phyloP scores from a whole-genome alignment of 306 rosid species.

The Betula pendula region DNA sequence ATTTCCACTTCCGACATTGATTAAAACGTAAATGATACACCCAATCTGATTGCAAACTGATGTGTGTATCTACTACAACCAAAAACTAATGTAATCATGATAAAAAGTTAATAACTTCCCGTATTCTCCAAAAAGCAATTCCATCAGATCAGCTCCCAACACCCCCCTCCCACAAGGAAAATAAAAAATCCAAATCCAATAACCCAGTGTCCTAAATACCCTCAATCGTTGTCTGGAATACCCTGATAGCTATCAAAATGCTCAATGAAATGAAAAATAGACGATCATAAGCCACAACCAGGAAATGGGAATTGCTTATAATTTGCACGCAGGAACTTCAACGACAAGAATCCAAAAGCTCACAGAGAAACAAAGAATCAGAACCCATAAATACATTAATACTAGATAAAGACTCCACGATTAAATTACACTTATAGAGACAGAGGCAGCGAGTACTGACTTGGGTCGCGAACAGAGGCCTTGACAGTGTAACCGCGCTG shows the following conservation, averaged over 20 bases:
- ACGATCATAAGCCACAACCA: slow-evolving; percentile 1
- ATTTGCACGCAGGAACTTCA: background rate
- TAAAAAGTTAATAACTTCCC: background rate
- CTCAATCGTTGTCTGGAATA: slow-evolving; percentile 4
- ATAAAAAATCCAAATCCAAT: no score
- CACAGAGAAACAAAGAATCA: background rate
- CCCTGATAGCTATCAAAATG: background rate
- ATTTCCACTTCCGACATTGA: background rate
- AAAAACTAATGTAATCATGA: background rate
- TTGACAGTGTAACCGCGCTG: slow-evolving; percentile 52
- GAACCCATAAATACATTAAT: background rate
- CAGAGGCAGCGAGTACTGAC: slow-evolving; percentile 19
- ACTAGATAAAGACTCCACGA: background rate
- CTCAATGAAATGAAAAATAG: background rate
- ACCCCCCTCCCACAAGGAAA: background rate
- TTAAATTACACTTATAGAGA: background rate
- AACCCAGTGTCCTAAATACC: slow-evolving; percentile 1
- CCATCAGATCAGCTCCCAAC: no score
- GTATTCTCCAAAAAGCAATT: no score
- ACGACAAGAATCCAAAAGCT: background rate
- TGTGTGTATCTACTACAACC: background rate
- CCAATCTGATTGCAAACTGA: background rate
- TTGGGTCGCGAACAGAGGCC: slow-evolving; percentile 54
- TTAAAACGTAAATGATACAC: background rate
- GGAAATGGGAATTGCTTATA: background rate